Base-by-base conservation (phyloP, 495 filamentous ascomycete species). In the Cenococcum geophilum region DNA sequence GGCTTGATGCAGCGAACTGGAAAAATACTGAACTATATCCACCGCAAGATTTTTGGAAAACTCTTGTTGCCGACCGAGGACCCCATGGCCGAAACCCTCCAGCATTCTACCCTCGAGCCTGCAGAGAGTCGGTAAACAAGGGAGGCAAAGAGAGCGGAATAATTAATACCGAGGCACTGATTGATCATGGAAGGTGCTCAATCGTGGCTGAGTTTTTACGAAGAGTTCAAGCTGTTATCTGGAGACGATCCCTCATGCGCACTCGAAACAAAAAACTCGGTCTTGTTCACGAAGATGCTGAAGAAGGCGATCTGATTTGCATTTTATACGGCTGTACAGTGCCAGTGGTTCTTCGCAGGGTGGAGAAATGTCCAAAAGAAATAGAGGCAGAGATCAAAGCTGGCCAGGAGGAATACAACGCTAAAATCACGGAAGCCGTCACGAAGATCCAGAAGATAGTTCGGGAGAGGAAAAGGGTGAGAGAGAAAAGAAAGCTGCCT, bases 11-110 rank as follows among this genome's bases (percentile, higher is more conserved):
- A 10, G 71, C 51, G 21, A 58, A 53, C 55, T 52, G 70, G 68
- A 36, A 50, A 1, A 52, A 65, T 25, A 9, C 18, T 34, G 18
- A 25, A 1, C 32, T 60, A 57, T 58, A 71, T 35, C 66, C 68
- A 8, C 70, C 71, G 0, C 70, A 75, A 5, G 63, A 68, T 6
- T 73, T 77, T 51, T 77, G 73, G 75, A 50, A 73, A 5, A 77
- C 76, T 0, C 34, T 78, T 0, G 73, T 78, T 0, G 74, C 68
- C 20, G 72, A 76, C 59, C 52, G 76, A 32, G 70, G 72, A 40
- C 48, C 65, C 42, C 59, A 70, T 35, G 51, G 65, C 18, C 69
- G 71, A 60, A 63, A 70, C 3, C n/a, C n/a, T n/a, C 68, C 65
- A 5, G 53, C 61, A 8, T 76, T 71, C 58, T 77, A 68, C 63